Evolutionary conservation across 2,329 filamentous ascomycete genomes (phyloP), one percentile per base, ranked within the genome.

Genomic region (Fusarium nanum): DNA sequence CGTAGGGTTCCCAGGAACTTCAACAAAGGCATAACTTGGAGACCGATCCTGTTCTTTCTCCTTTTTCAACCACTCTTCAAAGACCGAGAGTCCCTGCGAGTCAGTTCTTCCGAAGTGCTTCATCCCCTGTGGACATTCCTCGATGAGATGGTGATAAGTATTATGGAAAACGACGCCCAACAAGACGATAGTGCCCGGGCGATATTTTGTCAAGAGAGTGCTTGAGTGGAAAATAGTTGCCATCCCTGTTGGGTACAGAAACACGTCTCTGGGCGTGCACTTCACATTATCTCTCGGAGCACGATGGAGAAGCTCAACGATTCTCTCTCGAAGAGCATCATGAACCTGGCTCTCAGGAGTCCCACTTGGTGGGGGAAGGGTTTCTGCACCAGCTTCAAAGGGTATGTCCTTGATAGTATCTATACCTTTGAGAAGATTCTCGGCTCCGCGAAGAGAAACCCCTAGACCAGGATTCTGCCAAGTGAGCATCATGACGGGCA

Each of bases 241-340:
- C 86, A 89, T 89, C 27, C 87, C 87, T 1, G 84, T 84, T 7
- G 83, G 81, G 70, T 85, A 88, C 22, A 89, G 77, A 52, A 81
- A 87, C 2, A 89, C 81, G 64, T 89, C 85, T 5, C 47, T 49
- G 2, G 75, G 37, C 6, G 59, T 56, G 50, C 76, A 70, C 28
- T 66, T 73, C n/a, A 76, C 69, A 14, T 75, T 71, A 13, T 68
- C 73, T 25, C 78, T 73, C 2, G 82, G 76, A 1, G 81, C 83
- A 7, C 83, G 80, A 56, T 80, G 80, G 16, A 85, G 69, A 14
- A 86, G 75, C 4, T 77, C 75, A 2, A 77, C 71, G 52, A 87
- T 81, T 8, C 84, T 79, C 61, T 79, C 75, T 16, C 81, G 74
- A 23, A 87, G 64, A 30, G 70, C 67, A 3, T 56, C 56, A 49